Base-by-base conservation (phyloP, 1,284 basidiomycete genomes). In the Ceratobasidium sp. region DNA sequence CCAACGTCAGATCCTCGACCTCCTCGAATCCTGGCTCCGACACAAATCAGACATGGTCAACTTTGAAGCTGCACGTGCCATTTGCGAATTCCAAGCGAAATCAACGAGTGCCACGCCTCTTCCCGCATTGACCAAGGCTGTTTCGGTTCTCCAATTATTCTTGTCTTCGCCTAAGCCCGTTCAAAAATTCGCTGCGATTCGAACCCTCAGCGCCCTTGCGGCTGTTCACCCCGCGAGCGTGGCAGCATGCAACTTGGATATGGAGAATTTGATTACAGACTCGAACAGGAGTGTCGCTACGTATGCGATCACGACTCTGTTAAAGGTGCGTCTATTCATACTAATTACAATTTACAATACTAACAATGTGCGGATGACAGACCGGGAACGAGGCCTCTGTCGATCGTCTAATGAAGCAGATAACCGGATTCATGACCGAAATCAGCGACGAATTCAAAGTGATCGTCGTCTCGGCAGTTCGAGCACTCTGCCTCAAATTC, bases 1-100 rank as follows among this genome's bases (percentile, higher is more conserved):
- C 50, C 94, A 96, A 82, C 90, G 87, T 76, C 94, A 93, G 78
- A 98, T 99, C 88, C 85, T 95, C 74, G 97, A 98, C 77, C 87
- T 98, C 57, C 86, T 99, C 65, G 97, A 99, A 80, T 91, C 93
- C 50, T 97, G 96, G 89, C 85, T 99, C 74, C 89, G 96, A 74
- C 97, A 99, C 83, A 99, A 99, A 86, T 97, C 95, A 79, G 97
- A 99, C 81, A 99, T 98, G 97, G 97, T 99, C 80, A 99, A 98
- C 83, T 94, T 97, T 77, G 97, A 99, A 81, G 97, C 97, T 34
- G 97, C 97, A 4, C 90, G 97, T 65, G 96, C 92, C 21, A 97
- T 99, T 76, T 98, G 96, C 80, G 96, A 98, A 81, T 81, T 23
- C 48, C 55, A 57, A 23, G 60, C 43, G 23, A 46, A n/a, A 21